A percentile compares a stretch with the other conserved stretches of the same genome.
phyloP scores from a whole-genome alignment of 129 eudicot genomes.

The Kitagawia praeruptora region DNA sequence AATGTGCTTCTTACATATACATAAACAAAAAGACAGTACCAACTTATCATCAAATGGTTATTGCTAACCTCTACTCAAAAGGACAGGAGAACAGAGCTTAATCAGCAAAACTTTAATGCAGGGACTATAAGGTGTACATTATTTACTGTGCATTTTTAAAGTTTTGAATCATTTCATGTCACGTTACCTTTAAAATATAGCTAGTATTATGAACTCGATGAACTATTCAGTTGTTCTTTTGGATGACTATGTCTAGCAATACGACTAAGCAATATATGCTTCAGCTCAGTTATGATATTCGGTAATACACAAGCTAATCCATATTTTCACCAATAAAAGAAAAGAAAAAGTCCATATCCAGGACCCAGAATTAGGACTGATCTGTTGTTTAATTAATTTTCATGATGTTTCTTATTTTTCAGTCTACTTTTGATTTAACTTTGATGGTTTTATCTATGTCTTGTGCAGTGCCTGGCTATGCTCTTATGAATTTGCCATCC shows the following conservation, averaged over 20 bases:
- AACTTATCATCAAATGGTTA: not conserved
- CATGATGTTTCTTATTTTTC: not conserved
- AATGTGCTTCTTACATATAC: not conserved
- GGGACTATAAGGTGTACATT: conserved; percentile 41
- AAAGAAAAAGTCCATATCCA: not conserved
- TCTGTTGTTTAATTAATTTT: not conserved
- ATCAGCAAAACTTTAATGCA: conserved; percentile 29
- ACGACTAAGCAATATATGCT: not conserved
- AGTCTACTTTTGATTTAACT: not conserved
- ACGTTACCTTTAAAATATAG: not conserved
- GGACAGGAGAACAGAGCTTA: conserved; percentile 32
- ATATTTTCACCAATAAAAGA: not conserved
- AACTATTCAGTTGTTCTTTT: not conserved
- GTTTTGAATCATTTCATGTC: not conserved
- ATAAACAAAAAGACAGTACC: not conserved
- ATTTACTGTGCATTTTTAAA: not conserved
- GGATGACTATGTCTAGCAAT: not conserved
- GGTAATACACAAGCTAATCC: not conserved
- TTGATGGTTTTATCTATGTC: conserved; percentile 1
- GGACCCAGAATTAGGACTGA: not conserved
- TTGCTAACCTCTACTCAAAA: conserved; percentile 19
- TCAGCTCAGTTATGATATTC: not conserved
- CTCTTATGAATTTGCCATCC: no score
- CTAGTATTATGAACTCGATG: not conserved
- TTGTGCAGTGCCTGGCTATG: conserved; percentile 87